phyloP scores from a whole-genome alignment of 495 filamentous ascomycete genomes.

The Talaromyces wortmannii region DNA sequence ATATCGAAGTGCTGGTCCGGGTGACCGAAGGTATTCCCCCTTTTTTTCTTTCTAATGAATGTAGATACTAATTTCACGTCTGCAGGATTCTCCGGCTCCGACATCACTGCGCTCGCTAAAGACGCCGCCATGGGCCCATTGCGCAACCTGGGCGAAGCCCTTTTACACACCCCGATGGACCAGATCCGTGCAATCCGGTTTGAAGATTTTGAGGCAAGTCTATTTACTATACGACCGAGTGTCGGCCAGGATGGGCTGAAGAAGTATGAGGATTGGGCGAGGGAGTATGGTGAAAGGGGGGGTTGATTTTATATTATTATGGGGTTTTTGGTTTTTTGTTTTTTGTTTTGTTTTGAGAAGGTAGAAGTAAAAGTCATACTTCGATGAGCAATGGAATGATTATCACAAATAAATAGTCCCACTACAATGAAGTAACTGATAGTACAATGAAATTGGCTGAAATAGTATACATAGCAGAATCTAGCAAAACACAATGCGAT shows the following conservation, averaged over 20 bases:
- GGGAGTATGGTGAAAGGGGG: conserved; percentile 85
- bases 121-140: conserved; percentile 98
- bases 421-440: no score
- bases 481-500: not conserved
- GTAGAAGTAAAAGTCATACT: no score
- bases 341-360: no score
- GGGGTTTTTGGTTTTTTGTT: not conserved
- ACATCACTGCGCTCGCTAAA: conserved; percentile 95
- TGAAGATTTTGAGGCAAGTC: conserved; percentile 77
- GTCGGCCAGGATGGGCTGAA: conserved; percentile 79
- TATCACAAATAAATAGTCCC: no score
- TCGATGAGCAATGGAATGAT: no score
- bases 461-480: not conserved
- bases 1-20: conserved; percentile 70
- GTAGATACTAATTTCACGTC: not conserved
- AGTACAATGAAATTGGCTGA: not conserved
- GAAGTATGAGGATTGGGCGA: conserved; percentile 91
- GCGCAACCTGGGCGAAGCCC: conserved; percentile 80
- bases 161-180: conserved; percentile 87
- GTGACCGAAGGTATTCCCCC: conserved; percentile 73
- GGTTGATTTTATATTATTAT: conserved; percentile 36
- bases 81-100: conserved; percentile 89
- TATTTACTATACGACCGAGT: conserved; percentile 82
- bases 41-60: not conserved
- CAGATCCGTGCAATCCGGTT: conserved; percentile 84